Evolutionary conservation across 2,329 filamentous ascomycete genomes (phyloP).

Genomic region (Lasiodiplodia theobromae): DNA sequence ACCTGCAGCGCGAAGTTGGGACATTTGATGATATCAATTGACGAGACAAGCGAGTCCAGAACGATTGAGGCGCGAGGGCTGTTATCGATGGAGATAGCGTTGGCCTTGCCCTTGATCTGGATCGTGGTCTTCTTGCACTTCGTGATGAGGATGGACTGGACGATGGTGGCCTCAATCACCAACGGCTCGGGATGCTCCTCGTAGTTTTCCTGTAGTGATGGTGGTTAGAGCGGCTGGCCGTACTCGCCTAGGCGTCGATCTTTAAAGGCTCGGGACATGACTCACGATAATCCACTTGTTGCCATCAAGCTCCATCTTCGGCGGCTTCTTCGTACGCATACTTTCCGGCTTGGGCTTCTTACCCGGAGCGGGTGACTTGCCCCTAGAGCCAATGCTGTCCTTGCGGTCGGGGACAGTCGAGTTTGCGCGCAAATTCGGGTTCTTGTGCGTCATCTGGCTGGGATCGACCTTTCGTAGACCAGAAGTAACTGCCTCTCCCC

Average conservation of each 20-base stretch:
- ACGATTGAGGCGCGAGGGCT: slow-evolving; percentile 83
- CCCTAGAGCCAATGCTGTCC: slow-evolving; percentile 63
- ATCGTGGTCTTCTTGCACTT: slow-evolving; percentile 91
- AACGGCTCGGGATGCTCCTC: slow-evolving; percentile 77
- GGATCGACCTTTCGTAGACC: slow-evolving; percentile 92
- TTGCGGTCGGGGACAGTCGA: slow-evolving; percentile 71
- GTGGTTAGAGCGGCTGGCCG: neutral
- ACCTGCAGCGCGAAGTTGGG: slow-evolving; percentile 95
- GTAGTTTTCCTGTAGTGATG: slow-evolving; percentile 75
- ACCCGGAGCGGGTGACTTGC: slow-evolving; percentile 80
- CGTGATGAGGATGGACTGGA: slow-evolving; percentile 90
- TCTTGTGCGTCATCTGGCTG: slow-evolving; percentile 98
- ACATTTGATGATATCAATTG: slow-evolving; percentile 94
- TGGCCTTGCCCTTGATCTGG: slow-evolving; percentile 90
- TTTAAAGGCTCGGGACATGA: slow-evolving; percentile 28
- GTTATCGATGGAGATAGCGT: slow-evolving; percentile 96
- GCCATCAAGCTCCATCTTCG: slow-evolving; percentile 59
- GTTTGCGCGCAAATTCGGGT: slow-evolving; percentile 79
- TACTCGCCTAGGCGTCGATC: neutral
- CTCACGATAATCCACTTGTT: slow-evolving; percentile 92
- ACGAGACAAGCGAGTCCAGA: slow-evolving; percentile 87
- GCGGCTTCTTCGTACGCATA: slow-evolving; percentile 57
- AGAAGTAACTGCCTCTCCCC: slow-evolving; percentile 85
- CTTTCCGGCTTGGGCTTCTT: slow-evolving; percentile 64
- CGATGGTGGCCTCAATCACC: slow-evolving; percentile 80